Evolutionary conservation across 2,329 filamentous ascomycete species (phyloP).

Genomic region (Aspergillus alliaceus): DNA sequence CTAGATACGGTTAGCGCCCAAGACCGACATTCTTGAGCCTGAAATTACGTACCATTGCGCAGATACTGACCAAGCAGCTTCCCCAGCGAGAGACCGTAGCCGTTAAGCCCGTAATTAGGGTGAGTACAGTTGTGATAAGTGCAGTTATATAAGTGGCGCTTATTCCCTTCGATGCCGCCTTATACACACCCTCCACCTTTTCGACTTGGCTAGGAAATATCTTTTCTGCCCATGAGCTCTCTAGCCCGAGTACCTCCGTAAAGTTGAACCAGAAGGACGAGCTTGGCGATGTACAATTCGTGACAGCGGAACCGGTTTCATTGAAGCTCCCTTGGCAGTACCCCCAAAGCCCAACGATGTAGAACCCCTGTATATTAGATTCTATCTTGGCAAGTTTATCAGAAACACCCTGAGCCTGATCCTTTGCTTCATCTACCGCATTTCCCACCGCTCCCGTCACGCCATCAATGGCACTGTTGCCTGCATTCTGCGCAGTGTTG

Average conservation of each 20-base stretch:
- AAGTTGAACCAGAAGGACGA: conserved; percentile 1
- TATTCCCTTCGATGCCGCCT: not conserved
- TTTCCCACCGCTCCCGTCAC: not conserved
- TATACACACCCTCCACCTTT: not conserved
- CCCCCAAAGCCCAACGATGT: not conserved
- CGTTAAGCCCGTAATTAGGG: not conserved
- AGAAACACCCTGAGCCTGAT: not conserved
- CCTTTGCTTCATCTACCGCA: not conserved
- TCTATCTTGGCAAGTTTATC: not conserved
- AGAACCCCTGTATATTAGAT: not conserved
- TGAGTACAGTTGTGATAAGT: not conserved
- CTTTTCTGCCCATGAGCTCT: not conserved
- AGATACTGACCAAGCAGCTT: not conserved
- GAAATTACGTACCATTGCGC: not conserved
- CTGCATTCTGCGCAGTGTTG: not conserved
- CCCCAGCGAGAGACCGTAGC: not conserved
- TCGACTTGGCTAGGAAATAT: not conserved
- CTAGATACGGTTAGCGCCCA: not conserved
- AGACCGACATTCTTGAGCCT: not conserved
- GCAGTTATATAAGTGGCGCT: not conserved
- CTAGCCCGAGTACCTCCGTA: not conserved
- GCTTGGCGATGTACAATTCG: not conserved
- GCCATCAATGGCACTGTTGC: not conserved
- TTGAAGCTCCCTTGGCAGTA: not conserved
- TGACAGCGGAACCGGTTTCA: not conserved